phyloP scores from a whole-genome alignment of 352 stramenopile species.

The Phytophthora pini region DNA sequence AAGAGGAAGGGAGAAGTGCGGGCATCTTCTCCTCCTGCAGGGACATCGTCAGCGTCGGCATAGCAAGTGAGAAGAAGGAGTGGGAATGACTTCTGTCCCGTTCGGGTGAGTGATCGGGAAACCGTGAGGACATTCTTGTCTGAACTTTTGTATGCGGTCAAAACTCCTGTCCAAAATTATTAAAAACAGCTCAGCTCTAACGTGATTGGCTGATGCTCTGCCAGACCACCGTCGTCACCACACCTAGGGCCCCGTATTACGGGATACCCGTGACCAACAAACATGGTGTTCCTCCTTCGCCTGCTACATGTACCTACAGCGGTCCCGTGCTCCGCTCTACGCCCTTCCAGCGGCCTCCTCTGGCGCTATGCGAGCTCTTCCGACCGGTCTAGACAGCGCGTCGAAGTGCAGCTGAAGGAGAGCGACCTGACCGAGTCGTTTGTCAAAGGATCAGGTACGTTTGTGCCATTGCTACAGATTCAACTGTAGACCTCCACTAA shows the following conservation, averaged over 20 bases:
- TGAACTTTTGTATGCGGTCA: too few species aligned
- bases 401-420: conserved; percentile 54
- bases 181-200: too few species aligned
- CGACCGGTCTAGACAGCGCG: conserved; percentile 8
- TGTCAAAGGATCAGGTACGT: conserved; percentile 82
- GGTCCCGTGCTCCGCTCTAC: not conserved
- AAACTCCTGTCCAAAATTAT: too few species aligned
- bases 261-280: too few species aligned
- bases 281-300: too few species aligned
- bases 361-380: not conserved
- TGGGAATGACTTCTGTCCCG: too few species aligned
- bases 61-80: not conserved
- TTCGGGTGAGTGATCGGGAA: too few species aligned
- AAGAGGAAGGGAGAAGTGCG: not conserved
- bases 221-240: too few species aligned
- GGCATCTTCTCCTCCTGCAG: conserved; percentile 21
- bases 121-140: too few species aligned
- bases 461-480: not conserved
- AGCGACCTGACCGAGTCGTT: conserved; percentile 83
- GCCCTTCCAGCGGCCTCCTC: not conserved
- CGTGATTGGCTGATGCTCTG: too few species aligned
- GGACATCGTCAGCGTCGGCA: conserved; percentile 30
- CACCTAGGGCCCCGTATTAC: too few species aligned
- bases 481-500: not conserved
- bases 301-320: too few species aligned